phyloP scores from a whole-genome alignment of 225 moss, liverwort and hornwort species.

The Takakia lepidozioides region DNA sequence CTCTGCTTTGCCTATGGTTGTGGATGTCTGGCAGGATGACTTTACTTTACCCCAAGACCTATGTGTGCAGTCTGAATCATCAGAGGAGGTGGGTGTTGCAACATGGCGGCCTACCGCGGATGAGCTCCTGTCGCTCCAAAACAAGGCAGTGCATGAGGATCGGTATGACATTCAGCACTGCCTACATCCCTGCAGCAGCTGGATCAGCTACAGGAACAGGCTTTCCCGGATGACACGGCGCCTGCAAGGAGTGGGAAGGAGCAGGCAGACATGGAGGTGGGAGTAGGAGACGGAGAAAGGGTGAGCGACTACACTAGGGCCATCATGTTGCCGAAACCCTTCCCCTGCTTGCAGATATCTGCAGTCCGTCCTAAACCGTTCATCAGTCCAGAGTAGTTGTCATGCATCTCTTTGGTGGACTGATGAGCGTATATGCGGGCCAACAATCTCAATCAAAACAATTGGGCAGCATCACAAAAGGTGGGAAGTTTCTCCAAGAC shows the following conservation, averaged over 20 bases:
- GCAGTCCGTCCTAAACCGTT: too few species aligned
- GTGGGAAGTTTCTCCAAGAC: too few species aligned
- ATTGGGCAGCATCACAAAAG: too few species aligned
- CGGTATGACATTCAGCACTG: constrained; percentile 29
- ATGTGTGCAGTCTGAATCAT: constrained; percentile 22
- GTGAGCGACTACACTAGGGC: too few species aligned
- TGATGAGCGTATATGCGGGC: too few species aligned
- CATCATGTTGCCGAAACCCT: too few species aligned
- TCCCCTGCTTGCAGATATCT: too few species aligned
- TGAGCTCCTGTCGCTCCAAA: constrained; percentile 18
- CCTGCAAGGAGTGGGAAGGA: constrained; percentile 5
- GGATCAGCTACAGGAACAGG: constrained; percentile 23
- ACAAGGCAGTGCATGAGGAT: constrained; percentile 10
- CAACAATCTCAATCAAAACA: too few species aligned
- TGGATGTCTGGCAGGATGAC: constrained; percentile 53
- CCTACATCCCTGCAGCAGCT: constrained; percentile 33
- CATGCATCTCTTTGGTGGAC: too few species aligned
- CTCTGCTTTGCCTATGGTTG: constrained; percentile 42
- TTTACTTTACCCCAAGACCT: constrained; percentile 42
- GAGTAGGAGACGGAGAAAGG: constrained; percentile 37
- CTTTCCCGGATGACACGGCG: constrained; percentile 16
- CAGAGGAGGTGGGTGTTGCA: too few species aligned
- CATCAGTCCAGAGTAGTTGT: too few species aligned
- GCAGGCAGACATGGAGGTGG: constrained; percentile 3
- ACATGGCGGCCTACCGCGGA: constrained; percentile 6